Conservation (phyloP, 495 filamentous ascomycete genomes). For the Haplographium delicatum region DNA sequence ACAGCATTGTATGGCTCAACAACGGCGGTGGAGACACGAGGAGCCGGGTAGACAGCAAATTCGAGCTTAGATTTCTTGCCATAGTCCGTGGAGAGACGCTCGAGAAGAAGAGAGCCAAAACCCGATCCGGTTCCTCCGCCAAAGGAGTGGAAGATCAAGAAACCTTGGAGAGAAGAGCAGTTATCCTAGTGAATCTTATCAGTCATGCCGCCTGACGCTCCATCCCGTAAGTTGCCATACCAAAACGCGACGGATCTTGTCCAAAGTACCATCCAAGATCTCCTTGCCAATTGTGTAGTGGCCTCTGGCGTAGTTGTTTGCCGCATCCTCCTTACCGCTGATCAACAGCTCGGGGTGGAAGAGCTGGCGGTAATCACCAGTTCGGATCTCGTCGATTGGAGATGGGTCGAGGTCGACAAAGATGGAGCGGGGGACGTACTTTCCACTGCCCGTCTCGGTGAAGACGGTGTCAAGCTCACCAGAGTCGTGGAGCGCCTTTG, state of each 20-base stretch:
- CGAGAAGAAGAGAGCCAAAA: slow-evolving; percentile 80
- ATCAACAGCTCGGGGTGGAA: slow-evolving; percentile 88
- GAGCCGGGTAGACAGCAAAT: slow-evolving; percentile 84
- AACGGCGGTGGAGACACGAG: slow-evolving; percentile 78
- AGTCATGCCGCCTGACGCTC: slow-evolving; percentile 39
- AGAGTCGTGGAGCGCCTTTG: slow-evolving; percentile 58
- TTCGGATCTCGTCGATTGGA: slow-evolving; percentile 89
- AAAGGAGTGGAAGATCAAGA: slow-evolving; percentile 92
- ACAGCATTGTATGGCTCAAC: slow-evolving; percentile 95
- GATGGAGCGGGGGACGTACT: slow-evolving; percentile 87
- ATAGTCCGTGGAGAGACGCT: slow-evolving; percentile 84
- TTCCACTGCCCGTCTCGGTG: slow-evolving; percentile 77
- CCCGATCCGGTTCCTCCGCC: slow-evolving; percentile 89
- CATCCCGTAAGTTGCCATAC: slow-evolving; percentile 28
- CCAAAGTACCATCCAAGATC: slow-evolving; percentile 75
- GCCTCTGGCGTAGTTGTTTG: slow-evolving; percentile 92
- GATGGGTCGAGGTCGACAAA: slow-evolving; percentile 88
- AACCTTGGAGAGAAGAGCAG: slow-evolving; percentile 85
- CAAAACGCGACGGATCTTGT: slow-evolving; percentile 74
- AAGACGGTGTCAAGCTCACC: slow-evolving; percentile 84
- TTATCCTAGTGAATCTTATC: slow-evolving; percentile 54
- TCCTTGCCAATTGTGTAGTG: slow-evolving; percentile 95
- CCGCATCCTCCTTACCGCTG: slow-evolving; percentile 89
- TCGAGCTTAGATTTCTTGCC: slow-evolving; percentile 95
- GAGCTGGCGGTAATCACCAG: slow-evolving; percentile 73